A percentile compares a stretch with the other conserved stretches of the same genome.
Conservation (phyloP, 176 grass and related monocot species). For the Musa schizocarpa region DNA sequence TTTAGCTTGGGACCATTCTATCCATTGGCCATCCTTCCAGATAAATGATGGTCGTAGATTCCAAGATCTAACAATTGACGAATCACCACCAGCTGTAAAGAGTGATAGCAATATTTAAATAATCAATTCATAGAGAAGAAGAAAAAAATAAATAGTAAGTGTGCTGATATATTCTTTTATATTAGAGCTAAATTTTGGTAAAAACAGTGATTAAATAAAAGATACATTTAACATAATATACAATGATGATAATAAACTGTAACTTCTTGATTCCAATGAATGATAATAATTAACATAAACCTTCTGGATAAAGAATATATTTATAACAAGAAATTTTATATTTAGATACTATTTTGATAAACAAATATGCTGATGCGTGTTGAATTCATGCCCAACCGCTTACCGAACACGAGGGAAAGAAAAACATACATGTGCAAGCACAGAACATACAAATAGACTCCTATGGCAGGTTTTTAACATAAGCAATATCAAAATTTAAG, state of each 20-base stretch:
- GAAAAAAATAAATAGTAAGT: too few species aligned
- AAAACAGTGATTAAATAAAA: neutral
- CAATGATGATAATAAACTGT: neutral
- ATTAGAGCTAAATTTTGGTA: neutral
- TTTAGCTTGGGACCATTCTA: constrained; percentile 37
- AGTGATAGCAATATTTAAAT: neutral
- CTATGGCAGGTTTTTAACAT: too few species aligned
- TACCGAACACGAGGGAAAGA: too few species aligned
- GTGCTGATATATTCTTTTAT: too few species aligned
- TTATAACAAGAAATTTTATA: too few species aligned
- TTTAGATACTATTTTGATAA: too few species aligned
- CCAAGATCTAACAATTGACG: constrained; percentile 47
- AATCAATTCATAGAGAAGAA: too few species aligned
- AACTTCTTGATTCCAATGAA: neutral
- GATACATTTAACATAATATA: neutral
- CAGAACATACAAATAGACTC: too few species aligned
- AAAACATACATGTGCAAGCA: too few species aligned
- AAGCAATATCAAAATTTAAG: too few species aligned
- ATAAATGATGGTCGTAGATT: constrained; percentile 59
- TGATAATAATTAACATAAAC: neutral
- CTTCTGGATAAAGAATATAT: neutral
- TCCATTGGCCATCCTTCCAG: constrained; percentile 85
- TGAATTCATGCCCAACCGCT: too few species aligned
- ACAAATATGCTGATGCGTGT: too few species aligned
- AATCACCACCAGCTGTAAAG: constrained; percentile 33